Base-by-base conservation (phyloP, 306 rosid genomes). In the apple (Malus domestica) region DNA sequence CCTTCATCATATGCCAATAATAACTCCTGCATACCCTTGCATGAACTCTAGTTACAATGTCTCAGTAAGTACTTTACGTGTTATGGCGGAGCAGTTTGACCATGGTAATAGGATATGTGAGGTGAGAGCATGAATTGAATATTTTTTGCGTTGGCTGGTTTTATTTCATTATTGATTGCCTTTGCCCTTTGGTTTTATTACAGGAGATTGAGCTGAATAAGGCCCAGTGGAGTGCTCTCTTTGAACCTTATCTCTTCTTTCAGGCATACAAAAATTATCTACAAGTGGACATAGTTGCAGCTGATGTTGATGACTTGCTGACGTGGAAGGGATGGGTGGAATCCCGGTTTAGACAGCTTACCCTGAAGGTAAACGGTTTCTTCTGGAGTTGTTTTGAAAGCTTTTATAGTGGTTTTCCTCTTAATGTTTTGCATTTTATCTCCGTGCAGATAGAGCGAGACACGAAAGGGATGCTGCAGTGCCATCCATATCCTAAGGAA, bases 31-130 rank as follows among this genome's bases (percentile, higher is more conserved):
- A 52, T 95, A 95, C 88, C 99, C 99, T 71, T 90, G 99, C 89
- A 95, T 95, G 97, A 95, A 95, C 82, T 95, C 99, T 83, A 95
- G 99, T 83, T 95, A 92, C 83, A 95, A 92, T 84, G 99, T 92
- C 69, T 95, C 99, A 2, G 80, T 87, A 79, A 95, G 99, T 87
- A 95, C 99, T 70, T 90, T 92, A n/a, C 96, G 99, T 76, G 99
- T 92, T 79, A 95, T 95, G 92, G 85, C 80, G 87, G 97, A 95
- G 78, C 99, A 95, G 86, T 95, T 95, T 83, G 68, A 76, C 62
- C 76, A 79, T 80, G 98, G 96, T 80, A 86, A 90, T 85, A 89
- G 55, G 80, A 89, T 90, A 69, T 92, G 97, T 84, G 93, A 92
- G 81, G 98, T 92, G 80, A 86, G 90, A 69, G 42, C 63, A 55